phyloP scores from a whole-genome alignment of 257 asterid species.

The Knoxia roxburghii region DNA sequence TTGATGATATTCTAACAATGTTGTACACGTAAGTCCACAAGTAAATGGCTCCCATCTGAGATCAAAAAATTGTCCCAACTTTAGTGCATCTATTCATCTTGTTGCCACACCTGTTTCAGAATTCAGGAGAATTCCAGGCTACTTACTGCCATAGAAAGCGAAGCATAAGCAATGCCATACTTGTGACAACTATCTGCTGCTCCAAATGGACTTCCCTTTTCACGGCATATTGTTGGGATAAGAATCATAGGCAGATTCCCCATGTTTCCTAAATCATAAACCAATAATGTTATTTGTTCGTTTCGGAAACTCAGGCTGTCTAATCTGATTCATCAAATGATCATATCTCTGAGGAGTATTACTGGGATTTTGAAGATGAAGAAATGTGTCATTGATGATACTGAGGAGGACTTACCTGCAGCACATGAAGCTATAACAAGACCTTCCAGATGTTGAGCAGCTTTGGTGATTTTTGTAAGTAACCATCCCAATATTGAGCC shows the following conservation, averaged over 20 bases:
- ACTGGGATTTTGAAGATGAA: neutral
- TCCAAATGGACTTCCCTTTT: conserved; percentile 28
- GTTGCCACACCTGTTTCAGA: too few species aligned
- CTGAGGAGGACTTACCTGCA: conserved; percentile 2
- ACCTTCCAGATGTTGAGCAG: conserved; percentile 13
- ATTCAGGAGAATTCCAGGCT: neutral
- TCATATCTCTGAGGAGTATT: neutral
- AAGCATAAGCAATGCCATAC: conserved; percentile 22
- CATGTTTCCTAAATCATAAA: conserved; percentile 4
- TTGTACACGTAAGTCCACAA: conserved; percentile 16
- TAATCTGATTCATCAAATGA: too few species aligned
- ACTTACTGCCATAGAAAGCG: conserved; percentile 28
- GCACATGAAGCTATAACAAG: conserved; percentile 14
- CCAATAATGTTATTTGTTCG: too few species aligned
- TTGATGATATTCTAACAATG: conserved; percentile 15
- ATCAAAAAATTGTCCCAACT: too few species aligned
- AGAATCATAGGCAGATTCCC: conserved; percentile 15
- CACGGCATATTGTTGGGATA: conserved; percentile 11
- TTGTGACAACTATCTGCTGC: conserved; percentile 13
- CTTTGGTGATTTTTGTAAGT: conserved; percentile 6
- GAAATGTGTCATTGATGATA: neutral
- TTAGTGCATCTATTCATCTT: too few species aligned
- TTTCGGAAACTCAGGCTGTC: too few species aligned
- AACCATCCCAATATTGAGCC: conserved; percentile 12
- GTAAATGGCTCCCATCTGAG: conserved; percentile 21